A percentile compares a stretch with the other conserved stretches of the same genome.
Evolutionary conservation across 441 rosid species (phyloP).

Genomic region (Hura crepitans): DNA sequence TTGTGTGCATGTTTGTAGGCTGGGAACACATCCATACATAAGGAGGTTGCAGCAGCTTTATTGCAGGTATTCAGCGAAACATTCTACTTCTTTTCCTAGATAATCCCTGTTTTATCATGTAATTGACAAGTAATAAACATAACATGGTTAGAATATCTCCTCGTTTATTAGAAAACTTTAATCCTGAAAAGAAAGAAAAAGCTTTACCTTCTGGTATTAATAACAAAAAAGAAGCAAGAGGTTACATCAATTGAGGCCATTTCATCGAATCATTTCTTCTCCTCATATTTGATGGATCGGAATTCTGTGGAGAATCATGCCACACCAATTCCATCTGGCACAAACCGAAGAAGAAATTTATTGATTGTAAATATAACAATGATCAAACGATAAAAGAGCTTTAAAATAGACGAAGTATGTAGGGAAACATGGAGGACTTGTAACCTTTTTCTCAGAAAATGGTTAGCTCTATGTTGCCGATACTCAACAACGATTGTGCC

Average conservation of each 20-base stretch:
- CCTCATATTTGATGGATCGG: conserved; percentile 48
- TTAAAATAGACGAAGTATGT: conserved; percentile 1
- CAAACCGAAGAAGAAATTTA: conserved; percentile 16
- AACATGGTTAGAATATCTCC: background rate
- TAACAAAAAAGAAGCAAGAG: background rate
- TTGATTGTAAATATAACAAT: background rate
- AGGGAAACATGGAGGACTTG: background rate
- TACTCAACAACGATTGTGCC: background rate
- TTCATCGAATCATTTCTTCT: conserved; percentile 49
- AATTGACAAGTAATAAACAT: background rate
- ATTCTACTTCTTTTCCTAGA: background rate
- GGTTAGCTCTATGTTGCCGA: background rate
- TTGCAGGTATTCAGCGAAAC: background rate
- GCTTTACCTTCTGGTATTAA: conserved; percentile 22
- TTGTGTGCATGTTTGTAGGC: background rate
- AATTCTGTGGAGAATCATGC: conserved; percentile 57
- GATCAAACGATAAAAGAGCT: background rate
- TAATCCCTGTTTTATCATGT: background rate
- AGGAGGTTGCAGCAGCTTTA: background rate
- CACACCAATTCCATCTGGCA: conserved; percentile 84
- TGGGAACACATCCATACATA: background rate
- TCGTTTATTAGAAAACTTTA: background rate
- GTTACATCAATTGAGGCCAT: conserved; percentile 65
- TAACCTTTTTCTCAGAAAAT: background rate
- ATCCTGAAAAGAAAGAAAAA: background rate